phyloP scores from a whole-genome alignment of 129 eudicot genomes.

The Glebionis coronaria region DNA sequence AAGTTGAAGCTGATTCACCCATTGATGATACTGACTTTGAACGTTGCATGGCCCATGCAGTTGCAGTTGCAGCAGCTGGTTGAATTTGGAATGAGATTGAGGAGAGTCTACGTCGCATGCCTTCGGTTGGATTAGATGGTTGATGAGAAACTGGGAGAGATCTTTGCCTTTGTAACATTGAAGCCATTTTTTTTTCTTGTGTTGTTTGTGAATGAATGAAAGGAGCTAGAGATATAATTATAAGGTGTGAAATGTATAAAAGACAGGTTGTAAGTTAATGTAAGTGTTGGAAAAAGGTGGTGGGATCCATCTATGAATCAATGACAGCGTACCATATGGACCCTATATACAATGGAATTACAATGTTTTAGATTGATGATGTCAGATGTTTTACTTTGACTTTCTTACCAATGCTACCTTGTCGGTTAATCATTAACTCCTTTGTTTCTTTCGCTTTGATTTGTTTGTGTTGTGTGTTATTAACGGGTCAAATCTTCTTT shows the following conservation, averaged over 20 bases:
- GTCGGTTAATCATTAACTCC: background rate
- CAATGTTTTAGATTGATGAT: constrained; percentile 1
- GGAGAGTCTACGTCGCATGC: constrained; percentile 61
- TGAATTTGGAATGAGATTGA: constrained; percentile 55
- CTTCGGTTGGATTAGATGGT: constrained; percentile 8
- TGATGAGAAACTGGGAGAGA: constrained; percentile 58
- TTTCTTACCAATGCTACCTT: constrained; percentile 1
- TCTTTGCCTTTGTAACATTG: constrained; percentile 34
- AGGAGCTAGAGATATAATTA: background rate
- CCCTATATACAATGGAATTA: background rate
- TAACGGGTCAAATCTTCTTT: constrained; percentile 2
- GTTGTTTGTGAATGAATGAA: background rate
- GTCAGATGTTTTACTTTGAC: constrained; percentile 9
- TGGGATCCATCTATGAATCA: constrained; percentile 27
- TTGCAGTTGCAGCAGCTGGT: constrained; percentile 36
- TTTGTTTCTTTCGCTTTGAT: no score
- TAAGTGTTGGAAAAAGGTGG: constrained; percentile 16
- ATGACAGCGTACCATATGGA: constrained; percentile 13
- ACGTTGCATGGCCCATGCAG: constrained; percentile 53
- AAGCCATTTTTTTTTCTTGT: constrained; percentile 25
- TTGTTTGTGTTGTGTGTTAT: constrained; percentile 5
- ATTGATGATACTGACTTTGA: constrained; percentile 66
- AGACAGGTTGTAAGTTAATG: no score
- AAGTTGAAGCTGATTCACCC: constrained; percentile 46
- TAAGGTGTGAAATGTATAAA: background rate